Evolutionary conservation across 1,284 basidiomycete species (phyloP), one percentile per base, ranked within the genome.

Genomic region (Cystobasidium pallidum): DNA sequence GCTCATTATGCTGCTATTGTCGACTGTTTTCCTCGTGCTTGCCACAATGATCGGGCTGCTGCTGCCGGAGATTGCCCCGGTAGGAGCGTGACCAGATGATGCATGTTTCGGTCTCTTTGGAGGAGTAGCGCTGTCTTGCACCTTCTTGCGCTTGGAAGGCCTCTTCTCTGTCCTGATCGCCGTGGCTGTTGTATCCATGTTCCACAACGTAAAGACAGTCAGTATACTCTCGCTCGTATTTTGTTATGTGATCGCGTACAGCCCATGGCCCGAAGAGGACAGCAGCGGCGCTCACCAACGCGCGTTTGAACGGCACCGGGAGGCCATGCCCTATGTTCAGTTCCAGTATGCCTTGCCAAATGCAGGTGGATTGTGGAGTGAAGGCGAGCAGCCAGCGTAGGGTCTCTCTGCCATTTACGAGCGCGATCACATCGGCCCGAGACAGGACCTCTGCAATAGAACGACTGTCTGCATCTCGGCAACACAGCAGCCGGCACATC

Each of bases 1-100:
- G 43, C 43, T 51, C 21, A 2, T 51, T 21, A 24, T 47, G 30
- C n/a, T 28, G 24, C 17, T 63, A 10, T 24, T 63, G 8, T 41
- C 47, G 24, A 3, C 30, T 32, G 26, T 54, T 54, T 39, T 59
- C 39, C 17, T 28, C 26, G n/a, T 41, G 4, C 19, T 4, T 43
- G 58, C 24, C 24, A 30, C 26, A 13, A 32, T 64, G 30, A 51
- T 47, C 47, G 62, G 62, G 24, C 62, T 64, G 45, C 62, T 64
- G 43, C 43, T 45, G n/a, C n/a, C n/a, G 7, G 30, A 36, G 61
- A 36, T 24, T 7, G 36, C 34, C 6, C n/a, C 28, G 10, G 58
- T 61, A 17, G 30, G 34, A 36, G 26, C 47, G 45, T 52, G 62
- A 21, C 62, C 8, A 21, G 43, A 51, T 30, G 43, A 64, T 24